phyloP scores from a whole-genome alignment of 2,329 filamentous ascomycete genomes.

The Rutstroemia sp. region DNA sequence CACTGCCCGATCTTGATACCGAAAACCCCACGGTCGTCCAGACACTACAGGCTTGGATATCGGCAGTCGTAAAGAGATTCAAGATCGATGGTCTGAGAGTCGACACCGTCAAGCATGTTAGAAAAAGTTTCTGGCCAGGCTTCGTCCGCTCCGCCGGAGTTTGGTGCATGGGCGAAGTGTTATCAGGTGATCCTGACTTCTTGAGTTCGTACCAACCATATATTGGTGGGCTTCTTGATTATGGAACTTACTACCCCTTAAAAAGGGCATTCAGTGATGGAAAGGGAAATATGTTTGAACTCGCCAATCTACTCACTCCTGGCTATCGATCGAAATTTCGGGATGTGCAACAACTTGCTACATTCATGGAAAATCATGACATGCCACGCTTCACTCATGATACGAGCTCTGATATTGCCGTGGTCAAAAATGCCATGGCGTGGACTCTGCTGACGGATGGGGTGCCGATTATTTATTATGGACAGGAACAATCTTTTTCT shows the following conservation, averaged over 20 bases:
- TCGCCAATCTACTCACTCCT: conserved; percentile 27
- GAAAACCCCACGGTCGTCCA: conserved; percentile 30
- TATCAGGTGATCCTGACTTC: conserved; percentile 36
- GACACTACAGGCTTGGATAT: conserved; percentile 32
- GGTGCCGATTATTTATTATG: conserved; percentile 44
- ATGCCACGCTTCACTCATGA: conserved; percentile 31
- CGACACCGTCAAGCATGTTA: conserved; percentile 40
- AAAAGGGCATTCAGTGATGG: conserved; percentile 9
- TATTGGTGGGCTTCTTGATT: conserved; percentile 52
- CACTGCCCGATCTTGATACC: conserved; percentile 5
- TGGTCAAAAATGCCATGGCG: conserved; percentile 39
- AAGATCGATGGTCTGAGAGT: conserved; percentile 40
- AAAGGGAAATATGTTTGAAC: conserved; percentile 24
- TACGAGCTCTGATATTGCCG: conserved; percentile 16
- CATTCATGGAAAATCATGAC: conserved; percentile 39
- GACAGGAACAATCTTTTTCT: conserved; percentile 43
- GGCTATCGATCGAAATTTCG: conserved; percentile 34
- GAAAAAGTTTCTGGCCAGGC: conserved; percentile 44
- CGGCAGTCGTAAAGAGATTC: conserved; percentile 34
- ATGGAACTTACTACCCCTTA: conserved; percentile 35
- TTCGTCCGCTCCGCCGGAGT: conserved; percentile 48
- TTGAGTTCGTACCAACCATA: conserved; percentile 37
- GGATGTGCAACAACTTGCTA: conserved; percentile 32
- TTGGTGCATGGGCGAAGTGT: conserved; percentile 53
- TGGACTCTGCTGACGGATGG: conserved; percentile 42